These are phyloP conservation scores for Linderniella brevidens DNA, from an alignment of 257 asterid species.

Conservation along the genomic window DNA sequence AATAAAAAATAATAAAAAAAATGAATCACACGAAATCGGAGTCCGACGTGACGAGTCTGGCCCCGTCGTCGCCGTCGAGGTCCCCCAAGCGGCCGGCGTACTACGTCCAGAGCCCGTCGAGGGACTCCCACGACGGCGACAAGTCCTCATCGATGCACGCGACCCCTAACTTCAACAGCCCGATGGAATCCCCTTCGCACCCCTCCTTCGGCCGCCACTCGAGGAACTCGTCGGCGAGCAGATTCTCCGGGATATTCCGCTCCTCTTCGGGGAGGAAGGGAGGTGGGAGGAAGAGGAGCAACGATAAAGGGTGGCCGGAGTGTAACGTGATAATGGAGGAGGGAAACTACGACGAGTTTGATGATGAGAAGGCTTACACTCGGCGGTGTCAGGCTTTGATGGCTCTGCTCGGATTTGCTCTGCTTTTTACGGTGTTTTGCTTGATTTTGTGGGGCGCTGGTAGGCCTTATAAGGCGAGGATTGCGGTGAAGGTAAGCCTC, in stretches of 20 bases:
- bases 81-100: constrained; percentile 78
- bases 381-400: constrained; percentile 63
- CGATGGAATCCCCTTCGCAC: constrained; percentile 94
- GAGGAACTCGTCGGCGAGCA: constrained; percentile 73
- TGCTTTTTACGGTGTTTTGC: constrained; percentile 69
- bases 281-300: constrained; percentile 40
- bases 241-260: constrained; percentile 88
- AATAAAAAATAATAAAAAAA: too few relatives aligned
- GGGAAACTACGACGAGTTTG: constrained; percentile 68
- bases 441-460: constrained; percentile 92
- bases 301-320: constrained; percentile 97
- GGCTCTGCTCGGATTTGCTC: constrained; percentile 46
- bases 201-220: constrained; percentile 94
- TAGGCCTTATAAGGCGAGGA: constrained; percentile 46
- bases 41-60: constrained; percentile 80
- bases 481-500: constrained; percentile 48
- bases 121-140: constrained; percentile 92
- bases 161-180: constrained; percentile 75
- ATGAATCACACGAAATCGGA: constrained; percentile 87
- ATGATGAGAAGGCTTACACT: constrained; percentile 41
- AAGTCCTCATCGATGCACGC: constrained; percentile 76
- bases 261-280: constrained; percentile 76
- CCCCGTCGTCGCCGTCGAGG: constrained; percentile 89
- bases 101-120: constrained; percentile 92
- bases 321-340: constrained; percentile 82